Base-by-base conservation (phyloP, 2,329 filamentous ascomycete species). In the Seiridium cupressi region DNA sequence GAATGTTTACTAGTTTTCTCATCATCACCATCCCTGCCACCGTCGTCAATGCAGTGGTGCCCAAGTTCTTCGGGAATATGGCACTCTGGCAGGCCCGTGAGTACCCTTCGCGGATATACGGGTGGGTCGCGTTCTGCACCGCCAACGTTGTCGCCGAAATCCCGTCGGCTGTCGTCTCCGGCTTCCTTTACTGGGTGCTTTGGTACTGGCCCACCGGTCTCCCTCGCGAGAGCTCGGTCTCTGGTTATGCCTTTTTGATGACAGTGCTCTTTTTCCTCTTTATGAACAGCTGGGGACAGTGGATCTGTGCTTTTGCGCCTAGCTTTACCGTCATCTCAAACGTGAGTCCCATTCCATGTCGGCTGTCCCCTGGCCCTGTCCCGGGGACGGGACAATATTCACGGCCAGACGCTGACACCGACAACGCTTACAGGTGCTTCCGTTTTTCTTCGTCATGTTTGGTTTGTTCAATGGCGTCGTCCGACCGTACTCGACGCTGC, bases 401-500 rank as follows among this genome's bases (percentile, higher is more conserved):
- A 42, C 18, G 18, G 18, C 18, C 18, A 26, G 18, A 42, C 26
- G n/a, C 38, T 13, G 44, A 47, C 57, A 32, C 34, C 40, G 32
- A 54, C 35, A 10, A 40, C 13, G 7, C 7, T 9, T 13, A 42
- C 31, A 81, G 77, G 76, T 88, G 31, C 78, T 92, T 4, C 90
- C 90, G 1, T 92, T 93, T 78, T 92, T 93, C 82, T 90, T 93
- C 76, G 86, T 93, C 72, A 87, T 91, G 79, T 88, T 91, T 68
- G 83, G 82, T 46, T 74, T 91, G 32, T 93, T 93, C 81, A 93
- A 92, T 76, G 91, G 91, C 65, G 86, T 93, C 26, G 84, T 93
- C 8, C 82, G 89, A 2, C 86, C 90, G 0, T 93, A 91, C 72
- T 66, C 74, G 1, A 76, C 81, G 62, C 78, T 93, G 38, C 84